Evolutionary conservation across 352 stramenopile species (phyloP), one percentile per base, ranked within the genome.

Genomic region (Globisporangium mamillatum): DNA sequence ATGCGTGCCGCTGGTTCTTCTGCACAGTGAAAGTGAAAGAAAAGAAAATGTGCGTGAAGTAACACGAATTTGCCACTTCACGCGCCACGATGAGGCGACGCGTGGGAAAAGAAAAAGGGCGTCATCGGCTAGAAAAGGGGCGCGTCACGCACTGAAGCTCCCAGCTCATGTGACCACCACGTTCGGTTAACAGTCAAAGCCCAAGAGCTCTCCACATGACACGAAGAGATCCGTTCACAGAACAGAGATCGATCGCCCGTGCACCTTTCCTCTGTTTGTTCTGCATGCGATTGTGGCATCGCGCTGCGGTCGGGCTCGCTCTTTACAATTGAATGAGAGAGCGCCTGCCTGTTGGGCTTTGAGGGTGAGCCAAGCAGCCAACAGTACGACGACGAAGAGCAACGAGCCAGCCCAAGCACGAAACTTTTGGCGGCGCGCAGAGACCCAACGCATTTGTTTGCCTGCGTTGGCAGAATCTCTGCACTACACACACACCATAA

Each of bases 1-100:
- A 41, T 48, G 38, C 38, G n/a, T 60, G 54, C 54, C 32, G 50
- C n/a, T 56, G 54, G 7, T 60, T n/a, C 54, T 60, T 60, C 54
- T 60, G 54, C 54, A 41, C 24, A 34, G 52, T 24, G 24, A 57
- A 25, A n/a, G 53, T 2, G n/a, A 36, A 58, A 12, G 22, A 34
- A 60, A 25, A 41, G 38, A 48, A 48, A 16, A 16, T 18, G 32
- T 24, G 38, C 14, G 54, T 60, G 54, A 60, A 60, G 54, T 60
- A 60, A 60, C 54, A 59, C 54, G 14, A 4, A 60, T 41, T 27
- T 27, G 54, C 14, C 53, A 59, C 24, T 41, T 41, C 52, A 57
- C n/a, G 25, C 10, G 3, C 1, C 24, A 16, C 54, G 54, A 60
- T 25, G 54, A 32, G 54, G 27, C 54, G 54, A 60, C 54, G 16